Evolutionary conservation across 306 rosid genomes (phyloP), one percentile per base, ranked within the genome.

Genomic region (Mimosa bimucronata): DNA sequence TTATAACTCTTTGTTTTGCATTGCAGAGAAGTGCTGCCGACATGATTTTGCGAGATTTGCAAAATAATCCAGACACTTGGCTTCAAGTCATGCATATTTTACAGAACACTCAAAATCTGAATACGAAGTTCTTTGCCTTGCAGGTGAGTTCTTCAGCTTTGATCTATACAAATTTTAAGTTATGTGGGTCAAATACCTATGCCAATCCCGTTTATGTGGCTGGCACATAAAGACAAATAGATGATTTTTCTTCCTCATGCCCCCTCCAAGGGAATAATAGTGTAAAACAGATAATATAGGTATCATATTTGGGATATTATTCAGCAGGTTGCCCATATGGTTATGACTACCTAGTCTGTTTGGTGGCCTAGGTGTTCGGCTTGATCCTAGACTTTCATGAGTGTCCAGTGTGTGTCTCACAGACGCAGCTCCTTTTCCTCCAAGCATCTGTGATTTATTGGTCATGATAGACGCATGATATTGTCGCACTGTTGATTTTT

Each of bases 51-150:
- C 91, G 98, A 25, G 98, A 96, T 78, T 84, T 96, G 84, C 99
- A 96, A 87, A 91, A 89, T 30, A 96, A 96, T 88, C 91, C 93
- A 0, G 97, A 96, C 31, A 96, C 91, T 96, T 96, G 99, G 99
- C 93, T 96, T 29, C 99, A 96, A 90, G 99, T 96, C 68, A 97
- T 96, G 94, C 99, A 90, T 87, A 88, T 96, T 80, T 82, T 96
- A 78, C 98, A 90, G 64, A 93, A 88, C 77, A 81, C 99, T 66
- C 87, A 86, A 61, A 93, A 84, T 85, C 80, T 96, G 31, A 96
- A 96, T 81, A 96, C 99, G 57, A 96, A 96, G 89, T 96, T 96
- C 90, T 96, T 93, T 60, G 99, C 99, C 75, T 85, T 96, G 86
- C 99, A 93, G 99, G 99, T 96, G 79, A n/a, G 92, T n/a, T 38